Evolutionary conservation across 768 basidiomycete genomes (phyloP), one percentile per base, ranked within the genome.

Genomic region (Boletellus ananas): DNA sequence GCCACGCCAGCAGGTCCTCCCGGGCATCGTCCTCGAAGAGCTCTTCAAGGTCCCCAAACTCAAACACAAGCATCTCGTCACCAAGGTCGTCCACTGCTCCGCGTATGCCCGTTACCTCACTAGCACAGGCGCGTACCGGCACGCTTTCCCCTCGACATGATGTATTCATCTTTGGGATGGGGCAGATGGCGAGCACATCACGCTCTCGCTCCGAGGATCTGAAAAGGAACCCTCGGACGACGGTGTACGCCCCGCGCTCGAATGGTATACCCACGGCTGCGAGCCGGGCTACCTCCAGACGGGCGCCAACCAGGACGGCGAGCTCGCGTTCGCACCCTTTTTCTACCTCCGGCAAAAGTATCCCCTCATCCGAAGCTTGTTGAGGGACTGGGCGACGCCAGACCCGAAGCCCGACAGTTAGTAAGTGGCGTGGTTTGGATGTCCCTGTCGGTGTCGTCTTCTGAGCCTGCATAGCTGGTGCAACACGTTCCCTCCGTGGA

Each of bases 41-140:
- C 48, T 65, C 37, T 50, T 57, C 36, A 54, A 56, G 13, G 21
- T 61, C 39, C 59, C 59, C 0, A 38, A 39, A 4, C 55, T 67
- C 34, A 52, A 56, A 38, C 52, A 63, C 47, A 65, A 60, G 31
- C 53, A 45, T 33, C 45, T 67, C 29, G 61, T 67, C 25, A 65
- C 60, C 8, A 50, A 45, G 17, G 55, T 55, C 18, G 33, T 63
- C 36, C 48, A 59, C 6, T 66, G 65, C 47, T 59, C 59, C 4
- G 65, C 65, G 14, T 51, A 56, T 29, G 55, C 60, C 23, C 50
- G 60, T 43, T 66, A 56, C 35, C 54, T 56, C 25, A 50, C 55
- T 6, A 36, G 54, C 14, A 55, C 49, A 43, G 45, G 55, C 33
- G 43, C 18, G 52, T 50, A 18, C 27, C 27, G 6, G 2, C 6